Evolutionary conservation across 176 grass and related monocot genomes (phyloP).

Genomic region (Secale cereale): DNA sequence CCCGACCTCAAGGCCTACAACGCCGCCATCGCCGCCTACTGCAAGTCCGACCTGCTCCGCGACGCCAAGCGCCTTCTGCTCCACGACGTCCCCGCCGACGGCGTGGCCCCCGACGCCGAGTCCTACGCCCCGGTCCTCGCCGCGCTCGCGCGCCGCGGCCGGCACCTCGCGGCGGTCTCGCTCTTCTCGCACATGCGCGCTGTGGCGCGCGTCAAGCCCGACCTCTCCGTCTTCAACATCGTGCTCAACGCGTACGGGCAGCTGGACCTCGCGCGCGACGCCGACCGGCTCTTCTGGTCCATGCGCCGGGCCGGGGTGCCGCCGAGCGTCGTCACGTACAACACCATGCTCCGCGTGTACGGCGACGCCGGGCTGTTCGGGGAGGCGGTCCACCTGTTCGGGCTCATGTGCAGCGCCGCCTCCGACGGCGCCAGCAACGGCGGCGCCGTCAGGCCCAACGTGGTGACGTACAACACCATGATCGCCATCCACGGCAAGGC

Average conservation of each 20-base stretch:
- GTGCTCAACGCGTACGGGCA: conserved; percentile 86
- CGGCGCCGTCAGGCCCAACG: conserved; percentile 62
- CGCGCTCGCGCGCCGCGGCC: conserved; percentile 60
- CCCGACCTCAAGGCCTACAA: conserved; percentile 89
- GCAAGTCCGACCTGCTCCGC: conserved; percentile 55
- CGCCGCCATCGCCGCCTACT: conserved; percentile 60
- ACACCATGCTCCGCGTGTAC: conserved; percentile 95
- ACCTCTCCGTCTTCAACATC: conserved; percentile 86
- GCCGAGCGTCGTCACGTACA: conserved; percentile 81
- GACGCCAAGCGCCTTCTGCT: conserved; percentile 69
- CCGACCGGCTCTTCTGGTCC: conserved; percentile 86
- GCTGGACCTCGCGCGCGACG: conserved; percentile 77
- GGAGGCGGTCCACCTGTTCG: conserved; percentile 85
- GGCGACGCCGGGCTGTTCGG: conserved; percentile 90
- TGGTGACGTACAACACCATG: conserved; percentile 96
- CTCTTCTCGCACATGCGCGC: conserved; percentile 84
- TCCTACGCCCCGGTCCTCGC: conserved; percentile 81
- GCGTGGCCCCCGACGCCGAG: conserved; percentile 60
- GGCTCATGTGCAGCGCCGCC: conserved; percentile 53
- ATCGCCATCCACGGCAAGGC: conserved; percentile 89
- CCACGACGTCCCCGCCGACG: conserved; percentile 60
- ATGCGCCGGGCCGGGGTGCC: conserved; percentile 66
- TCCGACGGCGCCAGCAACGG: not conserved
- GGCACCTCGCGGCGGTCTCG: conserved; percentile 71
- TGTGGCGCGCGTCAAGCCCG: conserved; percentile 57